Base-by-base conservation (phyloP, 2,329 filamentous ascomycete genomes). In the Cytospora paraplurivora region DNA sequence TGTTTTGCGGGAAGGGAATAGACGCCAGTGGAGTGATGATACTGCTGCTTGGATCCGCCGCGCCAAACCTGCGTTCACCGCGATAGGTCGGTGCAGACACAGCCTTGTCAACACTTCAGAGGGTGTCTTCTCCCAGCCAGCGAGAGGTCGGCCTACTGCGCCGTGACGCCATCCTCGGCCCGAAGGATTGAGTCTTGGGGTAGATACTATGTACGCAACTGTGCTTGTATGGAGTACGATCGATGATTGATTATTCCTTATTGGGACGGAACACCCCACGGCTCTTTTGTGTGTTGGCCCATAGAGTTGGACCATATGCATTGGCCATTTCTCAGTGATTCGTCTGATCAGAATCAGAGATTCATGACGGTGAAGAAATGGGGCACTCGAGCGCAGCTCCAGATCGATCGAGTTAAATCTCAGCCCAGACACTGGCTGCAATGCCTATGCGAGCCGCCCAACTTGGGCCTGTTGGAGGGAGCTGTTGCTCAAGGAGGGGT, bases 21-120 rank as follows among this genome's bases (percentile, higher is more conserved):
- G 47, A 32, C 17, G 38, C 51, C 38, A 47, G 27, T 47, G 47
- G 58, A 38, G 57, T 33, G 19, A 51, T 47, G 47, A 38, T 54
- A 34, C 37, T 27, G 47, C 37, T 52, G 53, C 27, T 27, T 27
- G 27, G 27, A 37, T 32, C 35, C 49, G 33, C 51, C 38, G 38
- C 51, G 54, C 50, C 41, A 37, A 50, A 35, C n/a, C 35, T 37
- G 58, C 38, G 27, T 47, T 60, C 58, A 50, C 50, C 53, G 49
- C 59, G 33, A 61, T 51, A 33, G 50, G 49, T 32, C 17, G 49
- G 19, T 55, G 59, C 59, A 55, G 59, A 61, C 49, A 44, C 58
- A 61, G 51, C 59, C 59, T 52, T 55, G 59, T 19, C 44, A 21
- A 21, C 8, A 19, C 21, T 12, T 10, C 10, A 19, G 7, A 35